A percentile compares a stretch with the other conserved stretches of the same genome.
These are phyloP conservation scores for Citrus glauca DNA, from an alignment of 345 rosid genomes.

Conservation along the genomic window DNA sequence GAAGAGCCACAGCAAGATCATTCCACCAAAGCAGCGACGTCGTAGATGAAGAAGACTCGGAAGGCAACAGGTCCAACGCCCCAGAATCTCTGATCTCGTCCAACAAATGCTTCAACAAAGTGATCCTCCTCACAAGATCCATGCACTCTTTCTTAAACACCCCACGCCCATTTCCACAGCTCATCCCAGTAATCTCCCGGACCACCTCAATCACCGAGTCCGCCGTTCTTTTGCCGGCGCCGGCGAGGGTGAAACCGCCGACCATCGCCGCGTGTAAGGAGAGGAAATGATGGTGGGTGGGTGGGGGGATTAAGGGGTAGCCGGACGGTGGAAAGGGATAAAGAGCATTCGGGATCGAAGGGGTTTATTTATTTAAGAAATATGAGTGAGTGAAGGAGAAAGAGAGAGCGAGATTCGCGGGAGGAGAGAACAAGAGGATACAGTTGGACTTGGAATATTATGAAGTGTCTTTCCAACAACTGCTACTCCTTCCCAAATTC, in stretches of 20 bases:
- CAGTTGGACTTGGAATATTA: slow-evolving; percentile 54
- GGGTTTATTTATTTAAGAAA: not conserved
- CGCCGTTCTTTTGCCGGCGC: slow-evolving; percentile 19
- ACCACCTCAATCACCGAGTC: slow-evolving; percentile 23
- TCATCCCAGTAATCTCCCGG: slow-evolving; percentile 14
- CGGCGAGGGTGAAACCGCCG: slow-evolving; percentile 15
- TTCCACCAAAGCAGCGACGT: slow-evolving; percentile 50
- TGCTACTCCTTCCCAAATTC: not conserved
- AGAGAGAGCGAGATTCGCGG: slow-evolving; percentile 42
- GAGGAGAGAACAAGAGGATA: slow-evolving; percentile 20
- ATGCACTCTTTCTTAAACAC: slow-evolving; percentile 66
- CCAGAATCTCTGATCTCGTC: slow-evolving; percentile 66
- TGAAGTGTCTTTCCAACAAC: slow-evolving; percentile 28
- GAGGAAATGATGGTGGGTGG: no score
- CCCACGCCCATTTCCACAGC: slow-evolving; percentile 7
- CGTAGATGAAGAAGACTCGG: slow-evolving; percentile 19
- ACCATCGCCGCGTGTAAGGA: slow-evolving; percentile 8
- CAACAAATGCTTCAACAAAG: slow-evolving; percentile 64
- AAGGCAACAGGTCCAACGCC: slow-evolving; percentile 9
- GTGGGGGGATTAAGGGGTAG: not conserved
- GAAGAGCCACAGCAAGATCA: slow-evolving; percentile 55
- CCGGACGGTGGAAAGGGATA: not conserved
- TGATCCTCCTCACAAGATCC: slow-evolving; percentile 77
- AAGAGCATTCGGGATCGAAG: not conserved
- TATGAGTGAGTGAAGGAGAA: slow-evolving; percentile 1